Base-by-base conservation (phyloP, 768 basidiomycete genomes). In the Termitomyces sp. region DNA sequence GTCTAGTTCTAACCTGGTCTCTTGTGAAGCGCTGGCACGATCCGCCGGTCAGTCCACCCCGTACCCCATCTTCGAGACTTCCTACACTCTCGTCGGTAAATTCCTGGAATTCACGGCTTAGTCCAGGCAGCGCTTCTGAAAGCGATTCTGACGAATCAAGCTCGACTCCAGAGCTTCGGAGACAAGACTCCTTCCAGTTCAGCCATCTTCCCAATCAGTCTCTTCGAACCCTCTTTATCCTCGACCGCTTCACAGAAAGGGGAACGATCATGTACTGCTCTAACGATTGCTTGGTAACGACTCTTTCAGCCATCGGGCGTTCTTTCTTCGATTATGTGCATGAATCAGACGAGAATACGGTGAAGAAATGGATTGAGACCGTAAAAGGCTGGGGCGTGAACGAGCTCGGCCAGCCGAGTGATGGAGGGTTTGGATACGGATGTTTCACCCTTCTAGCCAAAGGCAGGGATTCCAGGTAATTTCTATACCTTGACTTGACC, bases 311-410 rank as follows among this genome's bases (percentile, higher is more conserved):
- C 20, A 81, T 87, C 68, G 81, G 80, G 24, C 79, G 87, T 22
- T 79, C 77, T 60, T 89, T 92, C 71, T 92, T 83, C 65, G 90
- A 92, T 63, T 92, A 89, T 65, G 87, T 92, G 11, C 67, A 77
- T 18, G 73, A 70, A 65, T 75, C 79, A 61, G 87, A 88, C 63
- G 90, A 90, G 70, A 72, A 70, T 11, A 76, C 79, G 51, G 88
- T 92, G 24, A 80, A 83, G 26, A 79, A 76, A 54, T 91, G 88
- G 88, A 85, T 92, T 52, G 85, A 85, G 60, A 81, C 82, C 52
- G 82, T 91, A 64, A 92, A 92, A 67, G 80, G 83, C 2, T 91
- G 90, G 86, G 90, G 90, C 18, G 88, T 92, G 50, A 92, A 92
- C 60, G 90, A 92, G 68, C 80, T 83, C 3, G 90, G 90, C 0